Conservation (phyloP, 2,329 filamentous ascomycete genomes). For the Aureobasidium vineae region DNA sequence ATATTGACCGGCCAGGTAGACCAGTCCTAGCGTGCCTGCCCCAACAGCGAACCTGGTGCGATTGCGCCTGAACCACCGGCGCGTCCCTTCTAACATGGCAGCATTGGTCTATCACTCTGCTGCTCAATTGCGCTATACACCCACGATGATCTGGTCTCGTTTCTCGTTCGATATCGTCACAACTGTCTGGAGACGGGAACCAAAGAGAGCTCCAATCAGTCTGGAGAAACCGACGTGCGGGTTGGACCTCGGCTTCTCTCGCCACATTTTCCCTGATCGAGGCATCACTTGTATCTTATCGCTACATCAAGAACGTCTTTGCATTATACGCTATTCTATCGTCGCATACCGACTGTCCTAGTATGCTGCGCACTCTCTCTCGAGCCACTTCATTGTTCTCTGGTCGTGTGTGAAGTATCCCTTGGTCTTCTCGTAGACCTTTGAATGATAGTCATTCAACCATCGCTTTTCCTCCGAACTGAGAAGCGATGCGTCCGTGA, state of each 20-base stretch:
- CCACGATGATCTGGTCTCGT: neutral
- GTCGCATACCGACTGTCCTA: neutral
- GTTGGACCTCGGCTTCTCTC: conserved; percentile 16
- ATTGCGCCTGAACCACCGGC: conserved; percentile 91
- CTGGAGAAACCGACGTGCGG: conserved; percentile 1
- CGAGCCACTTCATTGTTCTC: conserved; percentile 73
- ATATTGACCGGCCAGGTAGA: conserved; percentile 92
- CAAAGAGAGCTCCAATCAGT: neutral
- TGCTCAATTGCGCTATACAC: neutral
- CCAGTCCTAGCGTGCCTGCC: conserved; percentile 80
- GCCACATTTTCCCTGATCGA: conserved; percentile 1
- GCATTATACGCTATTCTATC: conserved; percentile 2
- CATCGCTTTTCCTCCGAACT: conserved; percentile 74
- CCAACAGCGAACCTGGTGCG: conserved; percentile 86
- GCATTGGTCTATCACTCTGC: conserved; percentile 27
- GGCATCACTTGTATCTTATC: neutral
- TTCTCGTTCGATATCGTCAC: neutral
- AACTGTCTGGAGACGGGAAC: neutral
- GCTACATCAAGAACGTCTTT: neutral
- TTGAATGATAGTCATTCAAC: conserved; percentile 80
- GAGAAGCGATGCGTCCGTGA: conserved; percentile 74
- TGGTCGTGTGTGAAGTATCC: conserved; percentile 70
- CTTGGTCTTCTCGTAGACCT: conserved; percentile 79
- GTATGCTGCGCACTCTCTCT: conserved; percentile 72
- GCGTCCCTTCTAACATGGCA: conserved; percentile 67